These are phyloP conservation scores for Clavaria fumosa DNA, from an alignment of 768 basidiomycete genomes.

Conservation along the genomic window DNA sequence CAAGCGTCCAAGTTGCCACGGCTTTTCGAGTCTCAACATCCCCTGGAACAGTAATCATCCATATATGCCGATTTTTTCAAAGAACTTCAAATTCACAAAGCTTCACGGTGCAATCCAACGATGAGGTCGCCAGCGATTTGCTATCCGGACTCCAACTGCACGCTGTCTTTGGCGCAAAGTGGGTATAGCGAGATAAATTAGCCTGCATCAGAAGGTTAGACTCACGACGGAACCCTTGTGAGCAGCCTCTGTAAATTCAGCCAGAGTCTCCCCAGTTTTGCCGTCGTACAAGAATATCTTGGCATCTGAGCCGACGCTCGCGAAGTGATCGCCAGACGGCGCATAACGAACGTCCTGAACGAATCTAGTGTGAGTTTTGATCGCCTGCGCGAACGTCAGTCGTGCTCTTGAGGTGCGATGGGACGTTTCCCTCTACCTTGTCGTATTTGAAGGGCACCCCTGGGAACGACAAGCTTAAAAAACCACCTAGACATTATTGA, in stretches of 20 bases:
- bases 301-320: constrained; percentile 77
- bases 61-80: not conserved
- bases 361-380: constrained; percentile 82
- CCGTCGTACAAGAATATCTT: constrained; percentile 87
- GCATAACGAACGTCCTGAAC: constrained; percentile 83
- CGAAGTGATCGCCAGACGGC: constrained; percentile 68
- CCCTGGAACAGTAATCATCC: constrained; percentile 33
- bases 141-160: constrained; percentile 72
- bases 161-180: constrained; percentile 40
- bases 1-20: constrained; percentile 54
- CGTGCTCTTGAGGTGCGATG: not conserved
- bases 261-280: constrained; percentile 64
- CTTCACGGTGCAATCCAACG: constrained; percentile 78
- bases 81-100: constrained; percentile 56
- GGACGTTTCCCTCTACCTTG: constrained; percentile 30
- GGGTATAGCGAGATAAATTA: not conserved
- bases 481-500: not conserved
- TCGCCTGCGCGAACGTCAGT: constrained; percentile 30
- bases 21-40: constrained; percentile 62
- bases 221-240: constrained; percentile 69
- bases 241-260: constrained; percentile 48
- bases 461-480: constrained; percentile 13
- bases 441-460: constrained; percentile 83
- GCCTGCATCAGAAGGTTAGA: not conserved
- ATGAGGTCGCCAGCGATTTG: constrained; percentile 61